A percentile compares a stretch with the other conserved stretches of the same genome.
These are phyloP conservation scores for Coprinopsis strossmayeri DNA, from an alignment of 768 basidiomycete genomes.

Conservation along the genomic window DNA sequence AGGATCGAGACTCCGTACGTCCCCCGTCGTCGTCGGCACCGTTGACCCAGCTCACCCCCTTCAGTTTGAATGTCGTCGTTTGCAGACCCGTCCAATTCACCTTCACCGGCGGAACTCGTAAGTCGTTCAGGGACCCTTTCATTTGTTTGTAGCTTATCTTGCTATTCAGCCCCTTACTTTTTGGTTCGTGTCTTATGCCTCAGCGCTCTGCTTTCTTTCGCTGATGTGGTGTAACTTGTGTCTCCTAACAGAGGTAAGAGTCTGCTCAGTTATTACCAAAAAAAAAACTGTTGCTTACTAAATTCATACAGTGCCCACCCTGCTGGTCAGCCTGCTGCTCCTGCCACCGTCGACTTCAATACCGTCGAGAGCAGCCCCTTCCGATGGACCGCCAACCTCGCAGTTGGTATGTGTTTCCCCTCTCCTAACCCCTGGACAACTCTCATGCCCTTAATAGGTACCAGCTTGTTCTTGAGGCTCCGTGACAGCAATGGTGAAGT, in stretches of 20 bases:
- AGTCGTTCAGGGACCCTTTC: too few species aligned
- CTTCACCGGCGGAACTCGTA: slow-evolving; percentile 22
- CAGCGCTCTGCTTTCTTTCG: not conserved
- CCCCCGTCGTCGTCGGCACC: not conserved
- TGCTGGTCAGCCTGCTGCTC: slow-evolving; percentile 18
- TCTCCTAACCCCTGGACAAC: too few species aligned
- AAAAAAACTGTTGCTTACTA: too few species aligned
- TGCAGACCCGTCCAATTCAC: slow-evolving; percentile 20
- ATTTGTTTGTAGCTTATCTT: not conserved
- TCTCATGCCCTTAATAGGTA: slow-evolving; percentile 15
- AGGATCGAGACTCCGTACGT: slow-evolving; percentile 22
- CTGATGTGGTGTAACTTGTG: too few species aligned
- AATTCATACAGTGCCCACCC: slow-evolving; percentile 16
- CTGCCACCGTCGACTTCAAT: slow-evolving; percentile 19
- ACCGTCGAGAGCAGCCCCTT: slow-evolving; percentile 14
- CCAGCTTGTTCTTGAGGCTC: slow-evolving; percentile 18
- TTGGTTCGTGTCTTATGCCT: slow-evolving; percentile 18
- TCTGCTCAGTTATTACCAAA: too few species aligned
- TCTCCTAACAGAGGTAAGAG: slow-evolving; percentile 14
- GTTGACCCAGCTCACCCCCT: slow-evolving; percentile 2
- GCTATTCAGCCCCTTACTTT: slow-evolving; percentile 22
- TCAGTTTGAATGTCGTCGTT: slow-evolving; percentile 17
- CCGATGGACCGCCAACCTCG: slow-evolving; percentile 22
- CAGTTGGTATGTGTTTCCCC: slow-evolving; percentile 18
- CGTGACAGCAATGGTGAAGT: slow-evolving; percentile 18